These are phyloP conservation scores for Lycium ferocissimum DNA, from an alignment of 257 asterid species.

Conservation along the genomic window DNA sequence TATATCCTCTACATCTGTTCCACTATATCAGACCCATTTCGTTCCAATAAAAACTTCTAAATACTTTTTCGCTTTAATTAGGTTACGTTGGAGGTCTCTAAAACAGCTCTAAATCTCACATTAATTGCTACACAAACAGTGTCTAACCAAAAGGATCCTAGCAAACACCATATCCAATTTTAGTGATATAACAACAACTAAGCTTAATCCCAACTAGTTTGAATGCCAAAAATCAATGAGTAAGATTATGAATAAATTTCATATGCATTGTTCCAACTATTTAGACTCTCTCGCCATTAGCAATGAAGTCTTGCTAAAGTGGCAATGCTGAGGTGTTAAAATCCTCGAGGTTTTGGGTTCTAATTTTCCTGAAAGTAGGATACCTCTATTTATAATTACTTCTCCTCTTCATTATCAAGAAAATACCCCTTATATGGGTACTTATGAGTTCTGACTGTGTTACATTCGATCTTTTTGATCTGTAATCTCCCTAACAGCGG, in stretches of 20 bases:
- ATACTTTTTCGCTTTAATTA: background rate
- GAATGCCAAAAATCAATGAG: background rate
- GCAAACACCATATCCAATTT: background rate
- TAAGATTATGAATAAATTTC: conserved; percentile 7
- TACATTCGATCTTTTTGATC: background rate
- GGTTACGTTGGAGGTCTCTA: background rate
- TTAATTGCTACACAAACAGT: background rate
- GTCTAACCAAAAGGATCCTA: background rate
- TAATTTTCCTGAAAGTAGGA: background rate
- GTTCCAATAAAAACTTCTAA: background rate
- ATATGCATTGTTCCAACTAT: conserved; percentile 11
- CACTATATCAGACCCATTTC: background rate
- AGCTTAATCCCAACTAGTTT: background rate
- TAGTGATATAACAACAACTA: background rate
- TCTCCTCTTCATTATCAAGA: background rate
- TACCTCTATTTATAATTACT: background rate
- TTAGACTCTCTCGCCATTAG: background rate
- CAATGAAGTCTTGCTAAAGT: background rate
- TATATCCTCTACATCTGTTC: background rate
- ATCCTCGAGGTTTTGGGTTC: background rate
- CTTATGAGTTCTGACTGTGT: background rate
- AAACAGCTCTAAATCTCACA: background rate
- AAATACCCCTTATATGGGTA: background rate
- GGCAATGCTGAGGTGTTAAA: background rate
- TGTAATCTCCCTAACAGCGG: conserved; percentile 1